Percentiles rank a stretch among this genome's conserved stretches.
Conservation (phyloP, 345 rosid species). For the Geranium rotundifolium region DNA sequence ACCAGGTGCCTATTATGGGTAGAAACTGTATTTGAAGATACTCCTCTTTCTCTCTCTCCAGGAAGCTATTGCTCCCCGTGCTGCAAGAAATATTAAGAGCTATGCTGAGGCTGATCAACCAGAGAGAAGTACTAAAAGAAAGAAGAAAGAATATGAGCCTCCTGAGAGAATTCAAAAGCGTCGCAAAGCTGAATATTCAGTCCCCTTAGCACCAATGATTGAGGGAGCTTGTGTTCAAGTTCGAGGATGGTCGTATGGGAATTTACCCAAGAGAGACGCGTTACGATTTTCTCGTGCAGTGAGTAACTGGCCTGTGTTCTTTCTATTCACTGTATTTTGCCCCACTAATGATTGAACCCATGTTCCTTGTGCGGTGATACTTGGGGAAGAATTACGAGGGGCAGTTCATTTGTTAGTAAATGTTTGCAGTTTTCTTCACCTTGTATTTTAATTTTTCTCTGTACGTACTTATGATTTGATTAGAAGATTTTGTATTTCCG, state of each 20-base stretch:
- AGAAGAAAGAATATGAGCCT: conserved; percentile 73
- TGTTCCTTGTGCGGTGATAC: no score
- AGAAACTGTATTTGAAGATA: not conserved
- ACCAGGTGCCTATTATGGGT: no score
- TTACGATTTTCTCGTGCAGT: conserved; percentile 89
- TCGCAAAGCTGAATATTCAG: conserved; percentile 61
- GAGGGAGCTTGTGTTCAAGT: conserved; percentile 95
- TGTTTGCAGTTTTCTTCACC: not conserved
- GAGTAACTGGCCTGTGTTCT: conserved; percentile 10
- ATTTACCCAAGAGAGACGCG: conserved; percentile 93
- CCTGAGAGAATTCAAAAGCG: conserved; percentile 69
- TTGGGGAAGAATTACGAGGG: not conserved
- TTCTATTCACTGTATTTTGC: no score
- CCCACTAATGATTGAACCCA: no score
- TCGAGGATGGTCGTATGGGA: conserved; percentile 94
- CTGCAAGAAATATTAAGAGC: conserved; percentile 87
- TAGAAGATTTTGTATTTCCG: conserved; percentile 3
- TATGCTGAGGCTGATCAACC: conserved; percentile 76
- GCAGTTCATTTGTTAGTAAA: not conserved
- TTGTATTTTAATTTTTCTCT: not conserved
- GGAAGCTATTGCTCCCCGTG: conserved; percentile 94
- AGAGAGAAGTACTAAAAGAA: conserved; percentile 71
- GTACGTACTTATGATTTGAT: not conserved
- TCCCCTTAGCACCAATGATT: conserved; percentile 56
- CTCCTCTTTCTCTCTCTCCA: conserved; percentile 9